Evolutionary conservation across 805 yeast genomes (phyloP).

Genomic region (Saccharomycopsis guyanensis): DNA sequence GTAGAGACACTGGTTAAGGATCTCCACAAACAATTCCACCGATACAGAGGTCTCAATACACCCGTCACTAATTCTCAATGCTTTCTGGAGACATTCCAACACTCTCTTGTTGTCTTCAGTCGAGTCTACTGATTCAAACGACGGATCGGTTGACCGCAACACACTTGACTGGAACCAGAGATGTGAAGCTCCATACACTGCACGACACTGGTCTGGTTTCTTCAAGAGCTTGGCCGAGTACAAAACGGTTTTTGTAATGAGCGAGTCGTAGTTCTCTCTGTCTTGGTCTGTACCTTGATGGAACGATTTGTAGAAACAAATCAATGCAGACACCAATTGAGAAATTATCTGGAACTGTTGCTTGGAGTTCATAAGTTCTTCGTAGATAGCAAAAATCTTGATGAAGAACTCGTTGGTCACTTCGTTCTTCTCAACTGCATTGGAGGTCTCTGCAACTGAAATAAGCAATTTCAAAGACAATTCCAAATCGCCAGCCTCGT

Average conservation of each 20-base stretch:
- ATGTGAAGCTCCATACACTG: conserved; percentile 82
- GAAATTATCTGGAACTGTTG: conserved; percentile 35
- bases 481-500: conserved; percentile 32
- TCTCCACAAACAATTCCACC: conserved; percentile 80
- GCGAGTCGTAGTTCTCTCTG: conserved; percentile 66
- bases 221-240: conserved; percentile 83
- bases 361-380: conserved; percentile 47
- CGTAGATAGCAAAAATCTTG: conserved; percentile 81
- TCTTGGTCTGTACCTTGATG: conserved; percentile 23
- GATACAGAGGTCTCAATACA: conserved; percentile 75
- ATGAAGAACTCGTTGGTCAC: conserved; percentile 83
- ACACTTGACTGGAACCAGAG: conserved; percentile 45
- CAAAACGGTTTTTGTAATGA: conserved; percentile 78
- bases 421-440: conserved; percentile 62
- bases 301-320: conserved; percentile 17
- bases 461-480: conserved; percentile 40
- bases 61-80: conserved; percentile 88
- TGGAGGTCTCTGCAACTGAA: conserved; percentile 68
- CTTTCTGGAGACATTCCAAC: conserved; percentile 82
- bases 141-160: neutral
- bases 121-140: conserved; percentile 59
- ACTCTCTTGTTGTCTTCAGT: conserved; percentile 54
- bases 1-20: conserved; percentile 76
- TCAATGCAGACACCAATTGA: conserved; percentile 17
- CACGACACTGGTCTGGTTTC: conserved; percentile 91